These are phyloP conservation scores for Scedosporium minutisporum DNA, from an alignment of 2,329 filamentous ascomycete species.

Conservation along the genomic window DNA sequence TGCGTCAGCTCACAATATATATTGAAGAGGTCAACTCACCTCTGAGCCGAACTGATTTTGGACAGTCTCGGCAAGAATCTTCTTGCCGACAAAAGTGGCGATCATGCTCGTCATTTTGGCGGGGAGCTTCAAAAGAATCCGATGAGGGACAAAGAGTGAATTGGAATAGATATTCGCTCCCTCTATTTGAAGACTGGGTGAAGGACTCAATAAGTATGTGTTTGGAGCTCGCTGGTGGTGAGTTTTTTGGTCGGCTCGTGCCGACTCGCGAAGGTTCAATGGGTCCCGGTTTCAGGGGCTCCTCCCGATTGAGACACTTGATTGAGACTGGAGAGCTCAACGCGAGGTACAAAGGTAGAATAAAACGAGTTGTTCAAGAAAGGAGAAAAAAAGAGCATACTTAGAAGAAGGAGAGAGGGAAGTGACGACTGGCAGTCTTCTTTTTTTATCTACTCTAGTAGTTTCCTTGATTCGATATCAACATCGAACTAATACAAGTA, in stretches of 20 bases:
- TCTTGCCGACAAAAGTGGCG: conserved; percentile 46
- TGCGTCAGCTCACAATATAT: background rate
- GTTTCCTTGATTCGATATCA: too few relatives aligned
- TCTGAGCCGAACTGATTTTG: conserved; percentile 50
- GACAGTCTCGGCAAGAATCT: conserved; percentile 45
- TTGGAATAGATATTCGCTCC: background rate
- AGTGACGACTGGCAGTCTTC: too few relatives aligned
- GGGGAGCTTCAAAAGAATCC: background rate
- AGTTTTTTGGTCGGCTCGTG: too few relatives aligned
- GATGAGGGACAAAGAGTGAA: background rate
- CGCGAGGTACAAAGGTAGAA: too few relatives aligned
- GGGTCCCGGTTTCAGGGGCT: too few relatives aligned
- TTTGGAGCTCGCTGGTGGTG: too few relatives aligned
- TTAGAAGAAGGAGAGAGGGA: too few relatives aligned
- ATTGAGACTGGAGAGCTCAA: background rate
- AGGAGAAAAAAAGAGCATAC: too few relatives aligned
- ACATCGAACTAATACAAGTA: too few relatives aligned
- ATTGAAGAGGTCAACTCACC: conserved; percentile 23
- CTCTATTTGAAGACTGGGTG: background rate
- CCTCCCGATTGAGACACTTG: background rate
- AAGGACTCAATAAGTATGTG: background rate
- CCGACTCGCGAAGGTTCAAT: too few relatives aligned
- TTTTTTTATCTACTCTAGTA: too few relatives aligned
- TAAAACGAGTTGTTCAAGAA: too few relatives aligned
- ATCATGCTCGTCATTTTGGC: conserved; percentile 39